Evolutionary conservation across 257 asterid genomes (phyloP).

Genomic region (Henckelia pumila): DNA sequence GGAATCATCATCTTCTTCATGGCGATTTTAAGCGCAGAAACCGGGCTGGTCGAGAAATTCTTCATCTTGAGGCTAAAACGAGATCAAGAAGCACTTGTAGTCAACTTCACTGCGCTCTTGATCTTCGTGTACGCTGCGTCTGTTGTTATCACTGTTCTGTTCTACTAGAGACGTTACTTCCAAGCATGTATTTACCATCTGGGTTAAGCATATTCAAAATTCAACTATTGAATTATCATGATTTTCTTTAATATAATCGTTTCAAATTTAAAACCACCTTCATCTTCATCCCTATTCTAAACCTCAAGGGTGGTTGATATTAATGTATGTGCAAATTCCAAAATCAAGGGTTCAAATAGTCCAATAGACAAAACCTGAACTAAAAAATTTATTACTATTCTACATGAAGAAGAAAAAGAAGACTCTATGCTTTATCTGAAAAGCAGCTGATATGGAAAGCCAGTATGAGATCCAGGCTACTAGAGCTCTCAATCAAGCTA

Average conservation of each 20-base stretch:
- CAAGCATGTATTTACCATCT: background rate
- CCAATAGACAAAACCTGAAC: background rate
- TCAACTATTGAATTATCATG: background rate
- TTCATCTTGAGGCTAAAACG: conserved; percentile 24
- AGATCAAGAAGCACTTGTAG: conserved; percentile 41
- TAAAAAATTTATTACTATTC: background rate
- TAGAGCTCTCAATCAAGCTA: conserved; percentile 31
- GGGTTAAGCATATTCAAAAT: background rate
- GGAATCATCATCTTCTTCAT: conserved; percentile 46
- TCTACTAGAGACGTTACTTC: background rate
- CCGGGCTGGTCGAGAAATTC: conserved; percentile 55
- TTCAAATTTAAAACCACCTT: too few species aligned
- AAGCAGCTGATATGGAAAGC: conserved; percentile 76
- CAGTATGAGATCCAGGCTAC: conserved; percentile 30
- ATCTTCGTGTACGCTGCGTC: conserved; percentile 44
- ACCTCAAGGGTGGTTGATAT: background rate
- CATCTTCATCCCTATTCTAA: background rate
- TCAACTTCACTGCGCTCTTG: conserved; percentile 55
- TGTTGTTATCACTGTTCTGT: conserved; percentile 35
- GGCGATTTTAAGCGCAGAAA: conserved; percentile 46
- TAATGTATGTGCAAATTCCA: background rate
- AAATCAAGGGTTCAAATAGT: background rate
- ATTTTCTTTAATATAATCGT: background rate
- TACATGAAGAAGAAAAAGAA: background rate
- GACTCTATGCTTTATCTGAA: conserved; percentile 44